Evolutionary conservation across 768 basidiomycete species (phyloP), one percentile per base, ranked within the genome.

Genomic region (Trichaptum fuscoviolaceum): DNA sequence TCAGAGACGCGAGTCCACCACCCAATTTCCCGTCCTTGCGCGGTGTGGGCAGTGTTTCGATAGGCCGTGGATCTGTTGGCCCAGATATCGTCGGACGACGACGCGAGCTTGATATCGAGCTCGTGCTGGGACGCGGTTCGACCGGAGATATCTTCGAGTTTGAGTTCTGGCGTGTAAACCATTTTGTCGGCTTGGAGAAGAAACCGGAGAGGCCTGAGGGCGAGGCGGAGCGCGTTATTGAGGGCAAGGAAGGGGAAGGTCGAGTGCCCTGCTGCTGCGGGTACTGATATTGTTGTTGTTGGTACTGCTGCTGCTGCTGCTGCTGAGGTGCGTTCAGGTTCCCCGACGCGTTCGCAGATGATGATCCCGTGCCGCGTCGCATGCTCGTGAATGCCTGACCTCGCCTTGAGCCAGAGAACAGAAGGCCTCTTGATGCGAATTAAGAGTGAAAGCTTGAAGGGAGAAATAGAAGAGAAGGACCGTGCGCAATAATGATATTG

Each of bases 61-160:
- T 89, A 2, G 91, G 92, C 24, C 92, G 79, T 9, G 91, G 92
- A 71, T 93, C 92, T 5, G 91, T 92, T 0, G 92, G 92, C 60
- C 88, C 87, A 35, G 92, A 93, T 42, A 93, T 94, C 81, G 92
- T 93, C 64, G 86, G 89, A 68, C 89, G 91, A 67, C 89, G 77
- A 18, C 67, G 61, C 25, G 25, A 61, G 59, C 15, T 18, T 12
- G 42, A 52, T 12, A 61, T 62, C 20, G 67, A 67, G 35, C 60
- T 68, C 12, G 65, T 62, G 35, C 67, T 65, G 17, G 52, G 58
- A 10, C 67, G 65, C 24, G 64, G 65, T 15, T 61, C 65, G 57
- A 75, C 63, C 67, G 80, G 69, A 42, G 81, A 69, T 36, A 80
- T 70, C 73, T 83, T 83, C 58, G 85, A 81, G 9, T 81, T 79